Conservation (phyloP, 1,139 yeast species). For the Diutina rugosa region DNA sequence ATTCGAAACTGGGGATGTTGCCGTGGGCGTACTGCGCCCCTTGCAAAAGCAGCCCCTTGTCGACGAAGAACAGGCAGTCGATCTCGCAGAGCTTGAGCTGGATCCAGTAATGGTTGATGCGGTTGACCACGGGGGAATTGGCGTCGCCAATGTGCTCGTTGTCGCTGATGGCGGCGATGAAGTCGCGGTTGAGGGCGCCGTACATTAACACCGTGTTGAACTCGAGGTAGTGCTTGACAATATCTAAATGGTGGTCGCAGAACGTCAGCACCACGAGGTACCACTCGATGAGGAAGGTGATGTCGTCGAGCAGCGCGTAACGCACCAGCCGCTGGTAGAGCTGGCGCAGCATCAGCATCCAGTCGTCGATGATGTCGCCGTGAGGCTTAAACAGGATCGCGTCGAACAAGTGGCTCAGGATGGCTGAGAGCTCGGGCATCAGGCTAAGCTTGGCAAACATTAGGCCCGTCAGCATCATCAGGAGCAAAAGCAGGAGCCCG, state of each 20-base stretch:
- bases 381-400: constrained; percentile 3
- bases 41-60: constrained; percentile 17
- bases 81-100: constrained; percentile 18
- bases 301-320: constrained; percentile 14
- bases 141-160: background rate
- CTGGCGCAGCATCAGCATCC: constrained; percentile 14
- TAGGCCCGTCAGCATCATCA: background rate
- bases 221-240: constrained; percentile 18
- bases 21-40: constrained; percentile 16
- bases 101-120: constrained; percentile 17
- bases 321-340: constrained; percentile 11
- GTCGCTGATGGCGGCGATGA: constrained; percentile 12
- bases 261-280: constrained; percentile 15
- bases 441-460: background rate
- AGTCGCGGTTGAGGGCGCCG: constrained; percentile 15
- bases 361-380: constrained; percentile 10
- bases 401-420: background rate
- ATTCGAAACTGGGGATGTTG: constrained; percentile 14
- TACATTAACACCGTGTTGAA: constrained; percentile 17
- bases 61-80: constrained; percentile 19
- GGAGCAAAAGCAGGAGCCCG: background rate
- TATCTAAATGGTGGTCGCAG: constrained; percentile 12
- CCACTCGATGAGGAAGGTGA: constrained; percentile 17
- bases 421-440: background rate
- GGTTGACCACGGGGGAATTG: background rate